Conservation (phyloP, 2,329 filamentous ascomycete genomes). For the Colletotrichum euphorbiae region DNA sequence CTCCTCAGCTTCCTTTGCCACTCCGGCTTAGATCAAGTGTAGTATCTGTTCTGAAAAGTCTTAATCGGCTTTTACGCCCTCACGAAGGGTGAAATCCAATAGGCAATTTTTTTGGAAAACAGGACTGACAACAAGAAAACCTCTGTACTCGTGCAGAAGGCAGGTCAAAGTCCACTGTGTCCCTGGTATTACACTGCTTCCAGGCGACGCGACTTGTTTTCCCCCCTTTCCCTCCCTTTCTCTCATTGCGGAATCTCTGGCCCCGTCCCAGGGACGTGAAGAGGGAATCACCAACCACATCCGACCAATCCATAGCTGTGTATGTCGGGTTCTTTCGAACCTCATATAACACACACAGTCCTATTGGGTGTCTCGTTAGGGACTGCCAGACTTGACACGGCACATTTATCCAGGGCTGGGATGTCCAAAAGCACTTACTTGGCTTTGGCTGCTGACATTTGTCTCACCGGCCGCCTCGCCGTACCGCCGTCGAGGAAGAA, state of each 20-base stretch:
- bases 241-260: constrained; percentile 20
- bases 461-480: background rate
- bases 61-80: constrained; percentile 5
- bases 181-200: constrained; percentile 26
- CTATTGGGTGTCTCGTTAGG: too few relatives aligned
- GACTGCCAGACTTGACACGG: too few relatives aligned
- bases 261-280: background rate
- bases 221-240: background rate
- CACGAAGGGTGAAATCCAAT: background rate
- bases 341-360: too few relatives aligned
- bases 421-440: too few relatives aligned
- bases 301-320: background rate
- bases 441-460: background rate
- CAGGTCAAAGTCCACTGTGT: constrained; percentile 7
- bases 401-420: too few relatives aligned
- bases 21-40: constrained; percentile 39
- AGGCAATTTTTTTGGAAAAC: background rate
- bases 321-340: background rate
- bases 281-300: background rate
- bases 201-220: constrained; percentile 1
- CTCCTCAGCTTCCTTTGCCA: constrained; percentile 41
- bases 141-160: background rate
- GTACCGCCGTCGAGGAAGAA: background rate
- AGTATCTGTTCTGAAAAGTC: constrained; percentile 28
- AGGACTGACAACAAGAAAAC: background rate